phyloP scores from a whole-genome alignment of 1,284 basidiomycete species.

The Polyporus tsugae region DNA sequence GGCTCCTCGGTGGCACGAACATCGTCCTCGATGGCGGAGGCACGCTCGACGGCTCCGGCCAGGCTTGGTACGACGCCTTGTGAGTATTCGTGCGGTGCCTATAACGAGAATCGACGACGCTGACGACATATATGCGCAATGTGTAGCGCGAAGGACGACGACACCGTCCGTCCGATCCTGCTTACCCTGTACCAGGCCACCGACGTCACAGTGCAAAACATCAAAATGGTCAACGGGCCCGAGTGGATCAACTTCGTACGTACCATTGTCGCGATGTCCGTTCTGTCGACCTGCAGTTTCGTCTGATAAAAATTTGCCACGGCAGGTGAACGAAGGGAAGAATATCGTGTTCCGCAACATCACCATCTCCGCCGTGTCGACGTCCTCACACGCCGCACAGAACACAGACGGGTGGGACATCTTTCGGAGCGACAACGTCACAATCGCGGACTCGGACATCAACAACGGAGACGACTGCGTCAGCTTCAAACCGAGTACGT shows the following conservation, averaged over 20 bases:
- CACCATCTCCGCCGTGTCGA: constrained; percentile 48
- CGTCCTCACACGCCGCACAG: constrained; percentile 50
- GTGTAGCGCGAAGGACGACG: constrained; percentile 42
- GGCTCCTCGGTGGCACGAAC: constrained; percentile 68
- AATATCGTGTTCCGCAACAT: constrained; percentile 55
- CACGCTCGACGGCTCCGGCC: constrained; percentile 66
- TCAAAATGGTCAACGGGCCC: constrained; percentile 50
- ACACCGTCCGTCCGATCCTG: constrained; percentile 68
- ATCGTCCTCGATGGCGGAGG: constrained; percentile 65
- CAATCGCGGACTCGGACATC: constrained; percentile 42
- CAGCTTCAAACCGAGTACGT: constrained; percentile 55
- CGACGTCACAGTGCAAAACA: constrained; percentile 60
- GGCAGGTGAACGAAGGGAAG: constrained; percentile 42
- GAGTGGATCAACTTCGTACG: constrained; percentile 65
- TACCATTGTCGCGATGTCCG: background rate
- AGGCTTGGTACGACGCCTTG: constrained; percentile 68
- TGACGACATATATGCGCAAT: constrained; percentile 11
- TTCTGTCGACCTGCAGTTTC: background rate
- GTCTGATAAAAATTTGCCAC: background rate
- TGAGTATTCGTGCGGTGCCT: too few relatives aligned
- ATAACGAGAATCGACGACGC: too few relatives aligned
- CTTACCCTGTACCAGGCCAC: constrained; percentile 65
- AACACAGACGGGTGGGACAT: constrained; percentile 76
- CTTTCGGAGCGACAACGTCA: constrained; percentile 52
- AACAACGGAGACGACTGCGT: constrained; percentile 49